These are phyloP conservation scores for Trypanosoma vivax DNA, from an alignment of 208 protist genomes.

Conservation along the genomic window DNA sequence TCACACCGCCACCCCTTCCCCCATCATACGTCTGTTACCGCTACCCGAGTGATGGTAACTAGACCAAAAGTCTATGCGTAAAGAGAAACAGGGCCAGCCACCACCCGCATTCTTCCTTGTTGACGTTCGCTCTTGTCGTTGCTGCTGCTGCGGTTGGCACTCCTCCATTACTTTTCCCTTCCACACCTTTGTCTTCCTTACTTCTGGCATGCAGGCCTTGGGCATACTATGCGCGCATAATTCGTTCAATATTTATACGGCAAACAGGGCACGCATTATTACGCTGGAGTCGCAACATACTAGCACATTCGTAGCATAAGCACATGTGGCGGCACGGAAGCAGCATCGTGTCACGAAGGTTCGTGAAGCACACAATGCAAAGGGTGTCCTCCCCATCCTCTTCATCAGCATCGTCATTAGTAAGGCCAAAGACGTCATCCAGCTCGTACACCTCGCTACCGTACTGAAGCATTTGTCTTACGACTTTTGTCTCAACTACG, in stretches of 20 bases:
- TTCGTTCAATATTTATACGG: slow-evolving; percentile 53
- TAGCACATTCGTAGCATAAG: slow-evolving; percentile 82
- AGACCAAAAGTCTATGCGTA: too few relatives aligned
- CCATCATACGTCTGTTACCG: too few relatives aligned
- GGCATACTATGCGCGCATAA: slow-evolving; percentile 44
- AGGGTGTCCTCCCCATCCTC: slow-evolving; percentile 32
- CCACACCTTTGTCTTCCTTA: too few relatives aligned
- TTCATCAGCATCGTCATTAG: slow-evolving; percentile 12
- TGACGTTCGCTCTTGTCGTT: too few relatives aligned
- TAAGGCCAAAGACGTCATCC: slow-evolving; percentile 73
- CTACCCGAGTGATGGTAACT: too few relatives aligned
- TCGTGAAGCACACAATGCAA: slow-evolving; percentile 88
- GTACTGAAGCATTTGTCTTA: slow-evolving; percentile 67
- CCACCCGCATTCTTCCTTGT: too few relatives aligned
- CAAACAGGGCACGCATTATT: slow-evolving; percentile 91
- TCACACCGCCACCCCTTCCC: too few relatives aligned
- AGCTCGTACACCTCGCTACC: slow-evolving; percentile 72
- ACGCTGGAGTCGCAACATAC: slow-evolving; percentile 47
- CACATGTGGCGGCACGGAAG: slow-evolving; percentile 92
- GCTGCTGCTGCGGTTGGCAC: too few relatives aligned
- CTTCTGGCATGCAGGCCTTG: too few relatives aligned
- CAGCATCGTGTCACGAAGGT: slow-evolving; percentile 77
- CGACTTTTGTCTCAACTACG: slow-evolving; percentile 23
- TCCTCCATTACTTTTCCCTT: too few relatives aligned
- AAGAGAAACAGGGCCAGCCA: too few relatives aligned